Evolutionary conservation across 768 basidiomycete genomes (phyloP), one percentile per base, ranked within the genome.

Genomic region (Hypholoma sublateritium): DNA sequence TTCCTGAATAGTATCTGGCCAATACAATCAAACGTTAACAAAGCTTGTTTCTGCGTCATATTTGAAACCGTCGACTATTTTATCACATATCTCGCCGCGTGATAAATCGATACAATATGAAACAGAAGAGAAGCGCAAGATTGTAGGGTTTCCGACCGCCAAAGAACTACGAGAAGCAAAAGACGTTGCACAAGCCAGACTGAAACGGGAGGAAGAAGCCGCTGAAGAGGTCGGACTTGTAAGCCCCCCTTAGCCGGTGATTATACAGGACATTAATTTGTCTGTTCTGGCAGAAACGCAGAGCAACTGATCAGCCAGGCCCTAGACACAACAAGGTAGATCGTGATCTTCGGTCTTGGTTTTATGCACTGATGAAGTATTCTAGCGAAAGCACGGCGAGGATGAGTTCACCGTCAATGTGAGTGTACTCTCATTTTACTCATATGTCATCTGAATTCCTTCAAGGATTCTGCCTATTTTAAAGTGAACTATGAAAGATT

Each of bases 401-500:
- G 83, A 84, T 24, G 87, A 85, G 46, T 77, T 80, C 28, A 71
- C 80, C 28, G 83, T 92, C 35, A 88, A 93, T 72, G 93, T 92
- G 63, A 72, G 86, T 32, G 9, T 32, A 32, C 28, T 5, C 41
- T 48, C 11, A 53, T 58, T 17, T 43, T 39, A 16, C 24, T n/a
- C 39, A 48, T 44, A 19, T 59, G 48, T 25, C 32, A 53, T 34
- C 4, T 60, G 48, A 46, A 57, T 42, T 39, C 47, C 3, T 50
- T 25, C 6, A 56, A 94, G 87, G 84, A 90, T 16, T 76, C 77
- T 2, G 81, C 92, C 34, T 86, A 87, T 70, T 91, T 97, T 67
- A 84, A 91, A 47, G 82, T 98, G 47, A 98, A 98, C 74, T 91
- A 87, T 67, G 88, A 94, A 62, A 89, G 84, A 64, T 96, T 95